Evolutionary conservation across 371 early-diverging fungal species (phyloP), one percentile per base, ranked within the genome.

Genomic region (Rhizopus arrhizus): DNA sequence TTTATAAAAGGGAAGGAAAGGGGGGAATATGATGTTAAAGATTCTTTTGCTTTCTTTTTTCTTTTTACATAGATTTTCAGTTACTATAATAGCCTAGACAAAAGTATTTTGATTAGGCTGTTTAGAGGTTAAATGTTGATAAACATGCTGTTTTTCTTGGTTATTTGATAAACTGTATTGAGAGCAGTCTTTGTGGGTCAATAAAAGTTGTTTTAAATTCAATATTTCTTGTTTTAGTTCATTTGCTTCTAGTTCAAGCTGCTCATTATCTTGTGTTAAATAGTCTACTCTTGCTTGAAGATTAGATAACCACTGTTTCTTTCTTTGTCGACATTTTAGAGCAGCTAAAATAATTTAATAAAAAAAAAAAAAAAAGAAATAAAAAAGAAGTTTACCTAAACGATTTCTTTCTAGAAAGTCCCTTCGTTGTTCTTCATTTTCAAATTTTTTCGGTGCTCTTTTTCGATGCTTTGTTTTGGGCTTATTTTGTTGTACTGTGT

Each of bases 401-500:
- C 91, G 82, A 68, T 91, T 91, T 59, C 90, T 75, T 65, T 91
- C 92, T 68, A 91, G 73, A 68, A 92, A 90, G 68, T 82, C 88
- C 56, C 73, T 73, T 42, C 90, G 77, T 58, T 88, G 87, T 56
- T 88, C 90, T 41, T 86, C 85, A 12, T 73, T 77, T 7, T 80
- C 75, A 49, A 13, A 56, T 51, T 11, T 41, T 49, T 9, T 31
- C 16, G n/a, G 43, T n/a, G 48, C 38, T 38, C 35, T 36, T 48
- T 58, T 60, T 29, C 31, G 8, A 6, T 32, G 52, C 29, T 34
- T 48, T 47, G 32, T 48, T 40, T 59, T 52, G 41, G 8, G 11
- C 49, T 51, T 22, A 0, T 22, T 22, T 35, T 43, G 15, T 16
- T 15, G 34, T 16, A 22, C 47, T 7, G 7, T 35, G 40, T 55